Percentiles rank a stretch among this genome's conserved stretches.
Evolutionary conservation across 2,329 filamentous ascomycete genomes (phyloP).

Genomic region (Pseudocercospora eumusae): DNA sequence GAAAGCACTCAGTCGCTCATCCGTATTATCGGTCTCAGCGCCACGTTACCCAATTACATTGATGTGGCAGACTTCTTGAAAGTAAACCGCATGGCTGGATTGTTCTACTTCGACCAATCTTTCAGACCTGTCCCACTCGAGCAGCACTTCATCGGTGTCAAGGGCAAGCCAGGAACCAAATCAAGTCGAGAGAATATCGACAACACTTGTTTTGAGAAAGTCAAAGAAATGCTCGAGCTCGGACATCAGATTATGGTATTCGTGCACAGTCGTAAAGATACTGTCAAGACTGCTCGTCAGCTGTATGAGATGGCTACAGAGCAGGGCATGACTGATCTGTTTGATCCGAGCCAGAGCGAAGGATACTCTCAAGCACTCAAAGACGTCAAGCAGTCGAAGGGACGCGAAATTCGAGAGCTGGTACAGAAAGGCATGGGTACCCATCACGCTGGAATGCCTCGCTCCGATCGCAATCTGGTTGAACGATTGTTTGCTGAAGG

Average conservation of each 20-base stretch:
- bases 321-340: constrained; percentile 74
- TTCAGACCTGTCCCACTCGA: constrained; percentile 95
- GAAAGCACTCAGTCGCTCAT: constrained; percentile 98
- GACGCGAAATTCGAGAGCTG: constrained; percentile 83
- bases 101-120: constrained; percentile 96
- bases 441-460: constrained; percentile 95
- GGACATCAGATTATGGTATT: constrained; percentile 99
- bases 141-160: constrained; percentile 96
- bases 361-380: constrained; percentile 76
- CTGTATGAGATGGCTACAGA: constrained; percentile 85
- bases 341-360: constrained; percentile 78
- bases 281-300: constrained; percentile 81
- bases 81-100: constrained; percentile 85
- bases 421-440: constrained; percentile 89
- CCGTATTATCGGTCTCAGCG: constrained; percentile 90
- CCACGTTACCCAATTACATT: constrained; percentile 92
- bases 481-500: constrained; percentile 88
- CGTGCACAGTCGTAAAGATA: constrained; percentile 94
- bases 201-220: constrained; percentile 85
- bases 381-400: constrained; percentile 83
- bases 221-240: constrained; percentile 83
- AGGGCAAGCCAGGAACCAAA: constrained; percentile 80
- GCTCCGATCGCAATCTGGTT: constrained; percentile 92
- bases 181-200: constrained; percentile 88
- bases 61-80: constrained; percentile 97